phyloP scores from a whole-genome alignment of 108 stramenopile species.

The Pseudonitzschia pungens region DNA sequence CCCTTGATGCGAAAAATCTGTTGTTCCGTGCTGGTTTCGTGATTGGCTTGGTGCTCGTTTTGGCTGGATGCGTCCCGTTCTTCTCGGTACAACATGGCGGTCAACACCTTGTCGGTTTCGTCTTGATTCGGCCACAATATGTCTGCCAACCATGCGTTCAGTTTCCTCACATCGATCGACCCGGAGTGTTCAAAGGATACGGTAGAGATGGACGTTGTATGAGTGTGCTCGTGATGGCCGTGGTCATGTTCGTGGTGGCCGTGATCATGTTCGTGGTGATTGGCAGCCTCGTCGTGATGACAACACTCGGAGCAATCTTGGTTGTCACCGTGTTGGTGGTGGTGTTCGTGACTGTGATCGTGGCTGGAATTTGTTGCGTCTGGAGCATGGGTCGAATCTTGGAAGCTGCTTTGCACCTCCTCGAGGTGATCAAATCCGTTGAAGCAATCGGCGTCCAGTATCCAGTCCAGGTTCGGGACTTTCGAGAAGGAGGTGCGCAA shows the following conservation, averaged over 20 bases:
- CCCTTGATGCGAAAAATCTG: conserved; percentile 81
- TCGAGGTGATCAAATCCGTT: conserved; percentile 46
- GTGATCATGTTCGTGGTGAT: conserved; percentile 17
- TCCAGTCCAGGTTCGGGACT: conserved; percentile 81
- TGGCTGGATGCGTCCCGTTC: not conserved
- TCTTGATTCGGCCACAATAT: conserved; percentile 88
- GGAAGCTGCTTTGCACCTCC: conserved; percentile 22
- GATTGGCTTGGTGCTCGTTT: not conserved
- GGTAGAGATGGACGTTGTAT: conserved; percentile 67
- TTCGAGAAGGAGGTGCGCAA: conserved; percentile 64
- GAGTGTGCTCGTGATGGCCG: conserved; percentile 33
- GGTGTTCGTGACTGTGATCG: not conserved
- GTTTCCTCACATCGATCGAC: conserved; percentile 45
- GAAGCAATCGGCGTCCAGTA: conserved; percentile 89
- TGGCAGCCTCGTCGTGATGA: conserved; percentile 17
- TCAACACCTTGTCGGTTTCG: conserved; percentile 60
- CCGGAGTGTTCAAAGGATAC: conserved; percentile 53
- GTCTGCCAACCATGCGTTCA: conserved; percentile 81
- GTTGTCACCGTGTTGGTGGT: not conserved
- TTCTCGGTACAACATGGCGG: conserved; percentile 42
- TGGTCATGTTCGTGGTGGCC: not conserved
- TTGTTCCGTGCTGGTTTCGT: conserved; percentile 20
- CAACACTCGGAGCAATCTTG: conserved; percentile 12
- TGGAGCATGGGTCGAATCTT: not conserved
- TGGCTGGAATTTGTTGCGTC: not conserved